Conservation (phyloP, 371 early-diverging fungal genomes). For the Saksenaea oblongispora region DNA sequence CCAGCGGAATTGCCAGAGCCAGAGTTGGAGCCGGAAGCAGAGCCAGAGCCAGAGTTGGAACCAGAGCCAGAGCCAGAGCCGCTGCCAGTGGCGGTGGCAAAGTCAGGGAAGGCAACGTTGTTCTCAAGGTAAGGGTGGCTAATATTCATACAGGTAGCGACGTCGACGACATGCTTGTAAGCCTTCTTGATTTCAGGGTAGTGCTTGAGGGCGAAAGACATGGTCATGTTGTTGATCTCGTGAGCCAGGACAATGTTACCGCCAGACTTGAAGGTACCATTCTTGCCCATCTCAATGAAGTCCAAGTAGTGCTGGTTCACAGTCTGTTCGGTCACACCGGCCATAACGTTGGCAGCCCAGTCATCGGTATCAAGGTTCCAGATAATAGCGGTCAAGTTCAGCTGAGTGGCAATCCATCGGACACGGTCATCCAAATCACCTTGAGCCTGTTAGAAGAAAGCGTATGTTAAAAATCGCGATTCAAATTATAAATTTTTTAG, state of each 20-base stretch:
- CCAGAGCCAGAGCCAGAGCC: conserved; percentile 36
- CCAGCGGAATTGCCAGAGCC: neutral
- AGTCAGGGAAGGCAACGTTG: conserved; percentile 40
- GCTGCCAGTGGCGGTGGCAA: conserved; percentile 32
- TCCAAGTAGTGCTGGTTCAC: conserved; percentile 38
- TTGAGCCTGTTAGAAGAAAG: conserved; percentile 29
- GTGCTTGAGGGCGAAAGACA: conserved; percentile 46
- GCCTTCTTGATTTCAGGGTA: conserved; percentile 50
- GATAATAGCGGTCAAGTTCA: conserved; percentile 48
- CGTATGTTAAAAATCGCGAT: neutral
- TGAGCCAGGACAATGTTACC: conserved; percentile 54
- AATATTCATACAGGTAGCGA: conserved; percentile 59
- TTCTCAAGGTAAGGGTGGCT: conserved; percentile 51
- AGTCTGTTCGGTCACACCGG: conserved; percentile 39
- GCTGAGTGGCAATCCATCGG: conserved; percentile 53
- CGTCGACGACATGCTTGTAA: conserved; percentile 48
- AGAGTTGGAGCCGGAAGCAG: neutral
- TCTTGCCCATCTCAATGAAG: conserved; percentile 46
- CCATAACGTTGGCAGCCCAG: conserved; percentile 35
- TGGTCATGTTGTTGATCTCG: conserved; percentile 58
- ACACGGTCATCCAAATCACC: conserved; percentile 61
- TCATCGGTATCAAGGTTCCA: conserved; percentile 56
- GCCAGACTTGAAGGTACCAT: conserved; percentile 38
- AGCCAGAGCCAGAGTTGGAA: neutral
- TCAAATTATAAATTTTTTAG: neutral